Evolutionary conservation across 2,329 filamentous ascomycete species (phyloP).

Genomic region (Fusarium setosum): DNA sequence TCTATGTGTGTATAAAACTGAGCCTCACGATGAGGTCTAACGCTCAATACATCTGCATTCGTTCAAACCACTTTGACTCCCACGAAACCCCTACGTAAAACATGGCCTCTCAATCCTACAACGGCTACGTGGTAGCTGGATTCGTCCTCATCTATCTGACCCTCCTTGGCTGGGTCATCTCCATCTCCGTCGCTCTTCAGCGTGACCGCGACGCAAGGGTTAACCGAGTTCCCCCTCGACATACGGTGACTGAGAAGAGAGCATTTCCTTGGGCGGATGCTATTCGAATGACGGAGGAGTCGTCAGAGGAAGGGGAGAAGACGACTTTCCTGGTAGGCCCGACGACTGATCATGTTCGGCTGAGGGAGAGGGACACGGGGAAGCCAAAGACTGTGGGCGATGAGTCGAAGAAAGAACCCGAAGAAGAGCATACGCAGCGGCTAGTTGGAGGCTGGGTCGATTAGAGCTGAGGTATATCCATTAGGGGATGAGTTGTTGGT

Average conservation of each 20-base stretch:
- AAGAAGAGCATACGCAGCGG: too few relatives aligned
- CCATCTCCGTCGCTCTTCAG: neutral
- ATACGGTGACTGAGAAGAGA: neutral
- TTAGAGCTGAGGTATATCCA: too few relatives aligned
- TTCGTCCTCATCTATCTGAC: neutral
- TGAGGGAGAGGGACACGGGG: too few relatives aligned
- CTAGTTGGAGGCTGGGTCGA: too few relatives aligned
- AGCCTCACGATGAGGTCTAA: neutral
- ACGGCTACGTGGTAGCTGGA: neutral
- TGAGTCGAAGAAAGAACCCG: neutral
- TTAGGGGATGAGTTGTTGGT: too few relatives aligned
- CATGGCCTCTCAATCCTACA: neutral
- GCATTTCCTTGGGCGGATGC: slow-evolving; percentile 5
- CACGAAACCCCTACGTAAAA: neutral
- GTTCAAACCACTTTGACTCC: neutral
- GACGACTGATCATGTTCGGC: too few relatives aligned
- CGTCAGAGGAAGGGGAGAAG: neutral
- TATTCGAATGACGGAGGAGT: neutral
- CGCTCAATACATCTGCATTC: neutral
- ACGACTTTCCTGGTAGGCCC: neutral
- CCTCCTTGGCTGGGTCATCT: slow-evolving; percentile 8
- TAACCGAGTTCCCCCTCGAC: neutral
- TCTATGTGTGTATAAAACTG: neutral
- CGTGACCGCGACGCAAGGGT: neutral
- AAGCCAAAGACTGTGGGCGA: too few relatives aligned